Base-by-base conservation (phyloP, 352 stramenopile species). In the Saprolegnia parasitica region DNA sequence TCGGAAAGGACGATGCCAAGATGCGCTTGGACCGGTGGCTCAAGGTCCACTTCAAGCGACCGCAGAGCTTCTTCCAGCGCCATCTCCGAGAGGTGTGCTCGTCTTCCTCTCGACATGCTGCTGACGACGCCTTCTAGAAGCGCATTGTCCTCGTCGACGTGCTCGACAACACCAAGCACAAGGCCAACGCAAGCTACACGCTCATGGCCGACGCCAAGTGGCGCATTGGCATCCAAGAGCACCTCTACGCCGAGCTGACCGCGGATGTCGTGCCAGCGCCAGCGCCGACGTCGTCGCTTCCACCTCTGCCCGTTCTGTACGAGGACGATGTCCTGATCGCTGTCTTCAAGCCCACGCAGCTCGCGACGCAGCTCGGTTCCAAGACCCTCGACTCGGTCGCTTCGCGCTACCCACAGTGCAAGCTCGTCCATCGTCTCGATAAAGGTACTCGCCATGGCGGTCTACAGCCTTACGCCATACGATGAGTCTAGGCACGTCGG, bases 31-130 rank as follows among this genome's bases (percentile, higher is more conserved):
- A 68, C 24, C 62, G 62, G 20, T 68, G 62, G 62, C 62, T 68
- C n/a, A 68, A 68, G 29, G 50, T 29, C 24, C 47, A 61, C 46
- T 68, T 68, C 50, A 40, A 68, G 26, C 62, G 62, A 16, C 62
- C 62, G 24, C 62, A 68, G 46, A 68, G 62, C 62, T 68, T 68
- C 62, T 68, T 68, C 50, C 62, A 68, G 50, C 62, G 62, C 5
- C 62, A 68, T 61, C 35, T 68, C 29, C 62, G 62, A 18, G 29
- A 68, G 29, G 62, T 68, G 24, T 6, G 62, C 18, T 23, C n/a
- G n/a, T 16, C 40, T 24, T 11, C 29, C 13, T 40, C 4, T 23
- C 23, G 50, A 29, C 18, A 26, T 68, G 20, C 32, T 49, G 15
- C 42, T 20, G 65, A 46, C n/a, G 29, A 32, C 15, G n/a, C 42